These are phyloP conservation scores for Detonula confervacea DNA, from an alignment of 352 stramenopile species.

Conservation along the genomic window DNA sequence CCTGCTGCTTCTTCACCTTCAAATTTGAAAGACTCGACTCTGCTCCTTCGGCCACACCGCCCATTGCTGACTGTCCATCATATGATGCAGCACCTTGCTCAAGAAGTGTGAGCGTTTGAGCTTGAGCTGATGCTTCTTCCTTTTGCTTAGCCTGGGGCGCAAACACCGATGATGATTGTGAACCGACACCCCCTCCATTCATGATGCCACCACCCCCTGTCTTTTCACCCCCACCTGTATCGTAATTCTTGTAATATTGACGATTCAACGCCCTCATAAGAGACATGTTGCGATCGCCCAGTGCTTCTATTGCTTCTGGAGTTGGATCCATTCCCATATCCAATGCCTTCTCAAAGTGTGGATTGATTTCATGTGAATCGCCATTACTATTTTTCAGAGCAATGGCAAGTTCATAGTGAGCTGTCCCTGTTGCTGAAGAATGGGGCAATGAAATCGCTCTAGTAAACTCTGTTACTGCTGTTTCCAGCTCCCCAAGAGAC, in stretches of 20 bases:
- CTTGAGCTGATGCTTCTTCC: slow-evolving; percentile 18
- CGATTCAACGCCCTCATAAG: slow-evolving; percentile 53
- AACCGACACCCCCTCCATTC: slow-evolving; percentile 43
- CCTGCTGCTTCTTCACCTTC: slow-evolving; percentile 42
- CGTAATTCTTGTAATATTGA: slow-evolving; percentile 46
- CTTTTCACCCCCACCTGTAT: slow-evolving; percentile 6
- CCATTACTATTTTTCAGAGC: slow-evolving; percentile 36
- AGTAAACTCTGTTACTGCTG: slow-evolving; percentile 47
- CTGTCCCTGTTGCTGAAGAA: slow-evolving; percentile 32
- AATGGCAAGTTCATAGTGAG: slow-evolving; percentile 57
- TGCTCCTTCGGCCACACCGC: slow-evolving; percentile 50
- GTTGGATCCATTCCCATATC: slow-evolving; percentile 56
- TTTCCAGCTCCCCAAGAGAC: slow-evolving; percentile 35
- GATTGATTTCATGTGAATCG: slow-evolving; percentile 51
- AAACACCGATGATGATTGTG: slow-evolving; percentile 52
- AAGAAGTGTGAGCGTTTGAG: slow-evolving; percentile 43
- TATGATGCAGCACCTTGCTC: slow-evolving; percentile 57
- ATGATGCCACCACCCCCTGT: slow-evolving; percentile 43
- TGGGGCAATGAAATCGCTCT: slow-evolving; percentile 50
- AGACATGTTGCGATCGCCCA: slow-evolving; percentile 59
- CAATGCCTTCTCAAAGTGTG: slow-evolving; percentile 57
- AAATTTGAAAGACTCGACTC: slow-evolving; percentile 52
- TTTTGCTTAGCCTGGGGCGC: slow-evolving; percentile 32
- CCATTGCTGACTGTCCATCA: slow-evolving; percentile 57
- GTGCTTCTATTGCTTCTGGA: slow-evolving; percentile 49